Percentiles rank a stretch among this genome's conserved stretches.
Conservation (phyloP, 2,329 filamentous ascomycete genomes). For the Microdochium trichocladiopsis region DNA sequence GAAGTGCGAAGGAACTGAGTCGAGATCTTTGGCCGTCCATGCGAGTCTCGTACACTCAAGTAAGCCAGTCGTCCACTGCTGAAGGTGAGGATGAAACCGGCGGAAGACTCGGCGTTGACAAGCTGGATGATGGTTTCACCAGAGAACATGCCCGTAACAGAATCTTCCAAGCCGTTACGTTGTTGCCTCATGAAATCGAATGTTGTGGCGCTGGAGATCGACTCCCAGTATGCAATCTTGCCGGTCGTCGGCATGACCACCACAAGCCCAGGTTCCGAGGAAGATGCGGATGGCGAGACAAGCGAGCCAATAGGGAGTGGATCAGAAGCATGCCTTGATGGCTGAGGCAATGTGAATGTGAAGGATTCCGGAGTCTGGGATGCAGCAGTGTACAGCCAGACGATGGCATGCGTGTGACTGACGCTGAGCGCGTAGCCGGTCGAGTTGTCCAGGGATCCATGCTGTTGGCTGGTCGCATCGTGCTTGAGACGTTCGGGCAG, state of each 20-base stretch:
- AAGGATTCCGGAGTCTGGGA: slow-evolving; percentile 68
- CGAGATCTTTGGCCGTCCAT: slow-evolving; percentile 76
- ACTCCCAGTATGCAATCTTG: slow-evolving; percentile 91
- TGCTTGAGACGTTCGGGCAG: slow-evolving; percentile 71
- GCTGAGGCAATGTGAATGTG: slow-evolving; percentile 70
- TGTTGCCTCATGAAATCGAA: slow-evolving; percentile 78
- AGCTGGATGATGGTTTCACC: slow-evolving; percentile 74
- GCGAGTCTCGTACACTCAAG: slow-evolving; percentile 75
- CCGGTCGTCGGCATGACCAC: slow-evolving; percentile 79
- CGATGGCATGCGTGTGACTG: slow-evolving; percentile 73
- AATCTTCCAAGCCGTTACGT: slow-evolving; percentile 70
- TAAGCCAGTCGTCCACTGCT: slow-evolving; percentile 84
- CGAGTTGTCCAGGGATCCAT: slow-evolving; percentile 58
- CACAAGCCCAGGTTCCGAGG: slow-evolving; percentile 78
- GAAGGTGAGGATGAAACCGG: slow-evolving; percentile 79
- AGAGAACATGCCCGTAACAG: slow-evolving; percentile 66
- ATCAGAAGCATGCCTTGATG: slow-evolving; percentile 58
- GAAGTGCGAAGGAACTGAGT: slow-evolving; percentile 68
- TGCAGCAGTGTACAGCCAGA: slow-evolving; percentile 81
- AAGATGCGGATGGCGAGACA: slow-evolving; percentile 69
- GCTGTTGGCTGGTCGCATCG: slow-evolving; percentile 54
- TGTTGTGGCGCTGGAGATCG: slow-evolving; percentile 80
- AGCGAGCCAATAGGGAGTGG: slow-evolving; percentile 77
- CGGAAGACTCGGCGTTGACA: slow-evolving; percentile 72
- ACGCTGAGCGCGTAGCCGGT: slow-evolving; percentile 73